Conservation (phyloP, 306 rosid genomes). For the Mucuna pruriens region DNA sequence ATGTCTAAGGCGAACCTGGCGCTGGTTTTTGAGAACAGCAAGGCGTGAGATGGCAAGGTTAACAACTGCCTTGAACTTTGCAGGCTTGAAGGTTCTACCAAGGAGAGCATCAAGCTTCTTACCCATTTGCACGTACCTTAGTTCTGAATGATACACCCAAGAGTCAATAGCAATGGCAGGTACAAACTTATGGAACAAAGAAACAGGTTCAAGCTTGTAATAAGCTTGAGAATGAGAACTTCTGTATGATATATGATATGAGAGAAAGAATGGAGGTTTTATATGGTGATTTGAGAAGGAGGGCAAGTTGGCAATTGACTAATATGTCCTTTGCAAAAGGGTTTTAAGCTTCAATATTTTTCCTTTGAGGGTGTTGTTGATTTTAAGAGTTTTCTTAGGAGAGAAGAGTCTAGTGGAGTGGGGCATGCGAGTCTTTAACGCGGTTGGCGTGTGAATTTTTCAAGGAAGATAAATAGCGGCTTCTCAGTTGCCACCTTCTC, state of each 20-base stretch:
- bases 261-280: neutral
- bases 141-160: constrained; percentile 6
- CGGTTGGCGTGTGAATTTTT: constrained; percentile 4
- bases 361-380: neutral
- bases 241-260: neutral
- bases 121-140: constrained; percentile 55
- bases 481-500: constrained; percentile 19
- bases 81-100: constrained; percentile 63
- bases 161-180: neutral
- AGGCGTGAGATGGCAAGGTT: constrained; percentile 80
- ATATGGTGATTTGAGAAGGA: neutral
- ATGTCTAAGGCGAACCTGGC: constrained; percentile 56
- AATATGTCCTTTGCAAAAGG: neutral
- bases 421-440: neutral
- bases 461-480: neutral
- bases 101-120: constrained; percentile 73
- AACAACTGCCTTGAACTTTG: constrained; percentile 61
- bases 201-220: constrained; percentile 30
- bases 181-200: constrained; percentile 15
- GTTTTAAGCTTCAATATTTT: neutral
- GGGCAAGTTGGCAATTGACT: neutral
- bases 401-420: constrained; percentile 2
- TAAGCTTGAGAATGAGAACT: neutral
- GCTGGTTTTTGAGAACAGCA: constrained; percentile 68
- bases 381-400: constrained; percentile 16